Percentiles rank a stretch among this genome's conserved stretches.
Evolutionary conservation across 164 flowering plant species (phyloP).

Genomic region (Macadamia integrifolia): DNA sequence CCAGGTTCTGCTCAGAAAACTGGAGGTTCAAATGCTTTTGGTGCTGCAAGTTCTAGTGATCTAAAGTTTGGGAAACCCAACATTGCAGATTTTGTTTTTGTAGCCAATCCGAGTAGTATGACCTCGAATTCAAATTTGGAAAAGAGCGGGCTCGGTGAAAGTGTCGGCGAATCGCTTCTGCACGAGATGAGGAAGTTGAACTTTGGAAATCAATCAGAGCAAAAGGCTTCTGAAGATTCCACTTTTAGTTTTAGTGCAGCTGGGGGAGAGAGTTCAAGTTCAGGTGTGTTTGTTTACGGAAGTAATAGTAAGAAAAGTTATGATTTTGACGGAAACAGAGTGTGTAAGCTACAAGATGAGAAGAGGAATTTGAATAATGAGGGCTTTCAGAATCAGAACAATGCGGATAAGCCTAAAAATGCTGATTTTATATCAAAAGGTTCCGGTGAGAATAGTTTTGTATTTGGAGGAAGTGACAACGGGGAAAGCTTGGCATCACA

Average conservation of each 20-base stretch:
- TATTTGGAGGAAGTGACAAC: slow-evolving; percentile 16
- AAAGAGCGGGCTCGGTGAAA: slow-evolving; percentile 5
- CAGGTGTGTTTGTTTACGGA: slow-evolving; percentile 15
- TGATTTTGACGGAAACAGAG: slow-evolving; percentile 3
- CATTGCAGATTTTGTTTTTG: slow-evolving; percentile 23
- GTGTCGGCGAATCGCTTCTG: slow-evolving; percentile 11
- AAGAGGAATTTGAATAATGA: slow-evolving; percentile 35
- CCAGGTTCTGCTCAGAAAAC: slow-evolving; percentile 2
- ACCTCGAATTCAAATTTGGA: slow-evolving; percentile 4
- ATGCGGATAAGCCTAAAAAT: slow-evolving; percentile 9
- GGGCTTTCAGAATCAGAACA: slow-evolving; percentile 7
- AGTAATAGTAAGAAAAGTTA: neutral
- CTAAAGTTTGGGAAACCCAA: slow-evolving; percentile 7
- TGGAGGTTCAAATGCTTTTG: slow-evolving; percentile 7
- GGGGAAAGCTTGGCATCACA: slow-evolving; percentile 3
- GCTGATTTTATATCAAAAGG: slow-evolving; percentile 5
- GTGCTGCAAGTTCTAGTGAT: slow-evolving; percentile 7
- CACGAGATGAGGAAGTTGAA: slow-evolving; percentile 38
- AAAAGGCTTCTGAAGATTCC: neutral
- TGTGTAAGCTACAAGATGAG: slow-evolving; percentile 30
- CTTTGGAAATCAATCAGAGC: slow-evolving; percentile 5
- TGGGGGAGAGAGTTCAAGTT: neutral
- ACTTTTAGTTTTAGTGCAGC: neutral
- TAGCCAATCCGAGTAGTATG: slow-evolving; percentile 14
- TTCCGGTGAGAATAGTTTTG: slow-evolving; percentile 7